Conservation (phyloP, 1,284 basidiomycete species). For the Hemileia vastatrix region DNA sequence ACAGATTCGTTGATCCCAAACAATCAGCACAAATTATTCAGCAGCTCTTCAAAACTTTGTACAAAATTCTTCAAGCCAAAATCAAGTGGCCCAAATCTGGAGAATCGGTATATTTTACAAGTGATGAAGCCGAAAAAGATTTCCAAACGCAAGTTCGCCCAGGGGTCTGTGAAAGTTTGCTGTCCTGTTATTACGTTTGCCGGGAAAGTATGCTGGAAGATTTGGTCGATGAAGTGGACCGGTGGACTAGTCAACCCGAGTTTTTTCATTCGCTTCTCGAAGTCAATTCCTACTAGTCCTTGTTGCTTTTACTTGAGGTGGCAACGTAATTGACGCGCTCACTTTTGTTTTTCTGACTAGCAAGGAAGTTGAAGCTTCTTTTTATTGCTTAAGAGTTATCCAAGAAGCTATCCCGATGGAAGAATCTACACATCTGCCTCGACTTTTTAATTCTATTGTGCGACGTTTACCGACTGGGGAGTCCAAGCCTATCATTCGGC, state of each 20-base stretch:
- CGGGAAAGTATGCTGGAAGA: slow-evolving; percentile 30
- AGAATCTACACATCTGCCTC: slow-evolving; percentile 21
- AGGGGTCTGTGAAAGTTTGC: slow-evolving; percentile 29
- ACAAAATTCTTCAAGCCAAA: slow-evolving; percentile 26
- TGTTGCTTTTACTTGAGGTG: background rate
- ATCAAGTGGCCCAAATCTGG: slow-evolving; percentile 25
- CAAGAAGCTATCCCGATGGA: slow-evolving; percentile 32
- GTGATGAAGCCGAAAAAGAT: slow-evolving; percentile 22
- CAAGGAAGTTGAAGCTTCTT: slow-evolving; percentile 33
- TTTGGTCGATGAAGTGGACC: slow-evolving; percentile 27
- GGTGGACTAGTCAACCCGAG: background rate
- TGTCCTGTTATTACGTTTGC: slow-evolving; percentile 35
- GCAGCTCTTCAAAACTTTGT: slow-evolving; percentile 32
- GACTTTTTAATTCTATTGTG: slow-evolving; percentile 31
- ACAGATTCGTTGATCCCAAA: slow-evolving; percentile 6
- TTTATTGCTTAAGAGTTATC: slow-evolving; percentile 31
- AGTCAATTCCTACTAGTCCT: no score
- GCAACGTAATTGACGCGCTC: background rate
- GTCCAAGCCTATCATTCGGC: slow-evolving; percentile 5
- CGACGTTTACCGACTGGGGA: slow-evolving; percentile 18
- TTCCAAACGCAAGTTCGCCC: slow-evolving; percentile 30
- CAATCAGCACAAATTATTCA: slow-evolving; percentile 26
- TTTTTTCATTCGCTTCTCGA: no score
- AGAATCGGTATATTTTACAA: slow-evolving; percentile 19
- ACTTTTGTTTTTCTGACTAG: background rate